Evolutionary conservation across 2,329 filamentous ascomycete species (phyloP), one percentile per base, ranked within the genome.

Genomic region (Stagonosporopsis rhizophila): DNA sequence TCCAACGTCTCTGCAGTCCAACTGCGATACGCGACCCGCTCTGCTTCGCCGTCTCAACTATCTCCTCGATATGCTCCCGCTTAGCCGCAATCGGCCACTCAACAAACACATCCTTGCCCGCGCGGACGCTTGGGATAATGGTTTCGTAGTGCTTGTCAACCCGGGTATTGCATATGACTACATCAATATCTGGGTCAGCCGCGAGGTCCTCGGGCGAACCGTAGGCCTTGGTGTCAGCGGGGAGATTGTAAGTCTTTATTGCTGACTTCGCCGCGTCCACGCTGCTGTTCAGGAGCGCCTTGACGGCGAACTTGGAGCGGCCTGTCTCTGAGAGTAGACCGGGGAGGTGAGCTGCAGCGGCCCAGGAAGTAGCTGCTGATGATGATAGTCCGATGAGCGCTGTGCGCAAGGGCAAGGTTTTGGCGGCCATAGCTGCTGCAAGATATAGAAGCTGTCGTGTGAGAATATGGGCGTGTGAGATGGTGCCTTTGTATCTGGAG

Each of bases 381-480:
- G 81, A 75, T 1, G 83, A 87, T 48, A 88, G 82, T 41, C 85
- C 86, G 54, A 87, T 78, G 20, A 88, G 77, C 22, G 52, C 52
- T 23, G 46, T 51, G 15, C 46, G 52, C 23, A 51, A 9, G 17
- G 52, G 46, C 11, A 28, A n/a, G 11, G 11, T 7, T 28, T 50
- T 37, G 17, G 41, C 6, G 28, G 15, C 8, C 52, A 56, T 56
- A 14, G 19, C 22, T 28, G 22, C 14, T 28, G 22, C 14, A 2
- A 17, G 8, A 14, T 19, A 7, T 11, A 20, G 2, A 15, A 34
- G 15, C n/a, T 6, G 27, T 12, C 7, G 5, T 3, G 27, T 5
- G 15, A 37, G 2, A 22, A 17, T 9, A 7, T 27, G n/a, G 2
- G 25, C 15, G 3, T 14, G 19, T 25, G 28, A 15, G 4, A 19